Evolutionary conservation across 2,329 filamentous ascomycete genomes (phyloP), one percentile per base, ranked within the genome.

Genomic region (Monosporascus ibericus): DNA sequence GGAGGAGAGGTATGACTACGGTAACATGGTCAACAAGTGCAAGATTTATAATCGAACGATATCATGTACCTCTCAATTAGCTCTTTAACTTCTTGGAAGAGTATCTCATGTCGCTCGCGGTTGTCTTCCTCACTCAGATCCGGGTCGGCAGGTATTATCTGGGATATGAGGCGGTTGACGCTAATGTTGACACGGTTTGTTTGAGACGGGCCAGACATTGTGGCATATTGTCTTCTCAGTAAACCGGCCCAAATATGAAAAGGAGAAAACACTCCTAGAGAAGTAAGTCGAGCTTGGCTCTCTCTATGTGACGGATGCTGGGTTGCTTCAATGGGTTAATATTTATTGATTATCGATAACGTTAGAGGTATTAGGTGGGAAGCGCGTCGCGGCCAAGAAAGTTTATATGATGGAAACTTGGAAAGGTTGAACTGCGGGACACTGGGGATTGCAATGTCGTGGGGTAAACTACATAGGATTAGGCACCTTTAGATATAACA

Each of bases 91-190:
- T 79, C 68, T 50, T 76, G 70, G 55, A 81, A 80, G 62, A 73
- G 77, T 57, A 82, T 78, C 57, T 88, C 82, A 65, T 89, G 84
- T 56, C 86, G 82, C 61, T 86, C 77, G 65, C 91, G 84, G 20
- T 82, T 81, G 8, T 74, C 72, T n/a, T 81, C 82, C 56, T 89
- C 84, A 64, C 85, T 81, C 60, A 90, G 85, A 58, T 81, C 74
- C 40, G 81, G 77, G 57, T 84, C 78, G 48, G 78, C 74, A 51
- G 88, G 87, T 52, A 94, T 76, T 54, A 92, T 75, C 65, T 87
- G 86, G 62, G 85, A 77, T 66, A 95, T 84, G 66, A 95, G 79
- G 70, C 87, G 86, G 68, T 88, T 83, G 67, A 95, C 84, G 68
- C 88, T 90, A 69, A 84, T 85, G 67, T 86, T 83, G 71, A 95